A percentile compares a stretch with the other conserved stretches of the same genome.
Conservation (phyloP, 345 rosid genomes). For the Pugionium dolabratum region DNA sequence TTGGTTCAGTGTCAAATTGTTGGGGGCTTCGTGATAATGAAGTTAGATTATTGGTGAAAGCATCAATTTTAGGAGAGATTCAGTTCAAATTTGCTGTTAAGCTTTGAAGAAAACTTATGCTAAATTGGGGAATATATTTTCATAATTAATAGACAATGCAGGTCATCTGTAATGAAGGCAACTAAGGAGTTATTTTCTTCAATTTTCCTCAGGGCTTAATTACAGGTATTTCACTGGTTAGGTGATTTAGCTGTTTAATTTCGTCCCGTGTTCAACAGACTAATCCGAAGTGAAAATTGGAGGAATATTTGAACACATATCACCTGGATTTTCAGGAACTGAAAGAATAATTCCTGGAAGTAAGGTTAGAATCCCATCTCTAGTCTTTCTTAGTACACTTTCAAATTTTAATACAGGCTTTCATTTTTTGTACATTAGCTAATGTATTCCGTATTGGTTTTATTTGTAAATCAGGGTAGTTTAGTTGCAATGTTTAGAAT, state of each 20-base stretch:
- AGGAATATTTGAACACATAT: conserved; percentile 6
- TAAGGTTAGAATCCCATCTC: conserved; percentile 2
- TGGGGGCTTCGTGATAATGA: no score
- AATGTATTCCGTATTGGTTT: conserved; percentile 18
- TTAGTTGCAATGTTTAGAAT: conserved; percentile 22
- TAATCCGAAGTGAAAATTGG: conserved; percentile 10
- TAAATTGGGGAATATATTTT: conserved; percentile 19
- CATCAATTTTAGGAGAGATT: conserved; percentile 17
- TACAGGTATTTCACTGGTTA: neutral
- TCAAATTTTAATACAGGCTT: conserved; percentile 12
- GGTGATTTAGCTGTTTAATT: conserved; percentile 14
- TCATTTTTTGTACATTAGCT: conserved; percentile 4
- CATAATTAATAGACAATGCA: no score
- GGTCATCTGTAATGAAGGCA: no score
- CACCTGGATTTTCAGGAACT: neutral
- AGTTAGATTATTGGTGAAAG: conserved; percentile 17
- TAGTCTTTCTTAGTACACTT: conserved; percentile 11
- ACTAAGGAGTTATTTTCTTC: no score
- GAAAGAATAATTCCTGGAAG: conserved; percentile 2
- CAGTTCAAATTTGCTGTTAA: conserved; percentile 26
- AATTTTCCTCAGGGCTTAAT: no score
- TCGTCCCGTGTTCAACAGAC: neutral
- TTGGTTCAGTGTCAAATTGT: no score
- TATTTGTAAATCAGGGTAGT: conserved; percentile 23
- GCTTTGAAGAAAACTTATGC: neutral